Percentiles rank a stretch among this genome's conserved stretches.
phyloP scores from a whole-genome alignment of 2,329 filamentous ascomycete genomes.

The Leptodontidium sp. region DNA sequence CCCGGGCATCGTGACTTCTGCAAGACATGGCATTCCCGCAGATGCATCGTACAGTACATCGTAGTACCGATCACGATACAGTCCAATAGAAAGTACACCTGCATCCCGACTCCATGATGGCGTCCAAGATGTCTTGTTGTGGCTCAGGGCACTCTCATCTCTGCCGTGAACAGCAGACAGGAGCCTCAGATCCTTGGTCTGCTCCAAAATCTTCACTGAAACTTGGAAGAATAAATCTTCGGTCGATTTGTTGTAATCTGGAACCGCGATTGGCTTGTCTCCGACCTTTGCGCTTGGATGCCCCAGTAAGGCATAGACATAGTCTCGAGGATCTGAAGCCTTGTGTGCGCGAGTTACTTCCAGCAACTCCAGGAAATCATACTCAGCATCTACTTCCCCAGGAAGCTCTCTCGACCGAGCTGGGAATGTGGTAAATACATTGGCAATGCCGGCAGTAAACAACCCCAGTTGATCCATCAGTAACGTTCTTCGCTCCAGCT shows the following conservation, averaged over 20 bases:
- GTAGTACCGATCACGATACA: constrained; percentile 18
- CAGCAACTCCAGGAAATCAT: constrained; percentile 24
- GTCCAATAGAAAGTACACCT: constrained; percentile 16
- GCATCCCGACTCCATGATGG: constrained; percentile 18
- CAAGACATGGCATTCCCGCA: neutral
- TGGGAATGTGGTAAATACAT: constrained; percentile 24
- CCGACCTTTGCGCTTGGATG: constrained; percentile 19
- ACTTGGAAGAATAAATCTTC: constrained; percentile 19
- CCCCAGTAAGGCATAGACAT: constrained; percentile 23
- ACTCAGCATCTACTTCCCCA: constrained; percentile 26
- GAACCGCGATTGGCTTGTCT: constrained; percentile 10
- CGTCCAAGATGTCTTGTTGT: constrained; percentile 10
- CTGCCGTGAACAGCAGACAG: constrained; percentile 21
- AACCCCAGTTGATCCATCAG: constrained; percentile 23
- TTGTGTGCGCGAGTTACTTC: constrained; percentile 21
- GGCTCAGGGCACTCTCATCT: neutral
- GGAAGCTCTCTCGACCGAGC: constrained; percentile 16
- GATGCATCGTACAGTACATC: constrained; percentile 5
- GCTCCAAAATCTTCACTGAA: constrained; percentile 18
- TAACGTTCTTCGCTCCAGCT: constrained; percentile 21
- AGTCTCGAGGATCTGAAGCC: constrained; percentile 16
- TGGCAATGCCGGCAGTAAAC: constrained; percentile 20
- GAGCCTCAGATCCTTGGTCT: constrained; percentile 20
- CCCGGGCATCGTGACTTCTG: neutral
- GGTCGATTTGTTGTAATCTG: constrained; percentile 15